These are phyloP conservation scores for Zygotorulaspora chibaensis DNA, from an alignment of 805 yeast species.

Conservation along the genomic window DNA sequence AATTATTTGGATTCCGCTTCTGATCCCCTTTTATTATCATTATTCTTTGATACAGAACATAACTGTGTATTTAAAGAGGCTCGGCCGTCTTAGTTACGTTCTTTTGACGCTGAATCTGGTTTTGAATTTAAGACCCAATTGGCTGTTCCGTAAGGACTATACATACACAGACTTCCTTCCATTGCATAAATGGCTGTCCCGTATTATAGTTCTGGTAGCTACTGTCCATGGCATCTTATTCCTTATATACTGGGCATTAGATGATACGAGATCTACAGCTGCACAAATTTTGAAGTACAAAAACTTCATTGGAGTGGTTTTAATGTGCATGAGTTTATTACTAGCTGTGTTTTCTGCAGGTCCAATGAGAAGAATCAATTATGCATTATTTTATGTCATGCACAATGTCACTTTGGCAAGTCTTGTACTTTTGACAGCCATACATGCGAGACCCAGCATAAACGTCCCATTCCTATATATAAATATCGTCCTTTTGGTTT, in stretches of 20 bases:
- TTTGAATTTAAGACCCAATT: conserved; percentile 54
- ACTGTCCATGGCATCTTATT: conserved; percentile 52
- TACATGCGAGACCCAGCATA: conserved; percentile 74
- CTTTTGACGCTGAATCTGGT: conserved; percentile 55
- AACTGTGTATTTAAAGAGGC: conserved; percentile 43
- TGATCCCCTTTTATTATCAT: conserved; percentile 34
- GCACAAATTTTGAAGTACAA: conserved; percentile 26
- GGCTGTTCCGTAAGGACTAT: conserved; percentile 40
- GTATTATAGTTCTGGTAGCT: conserved; percentile 46
- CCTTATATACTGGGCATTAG: conserved; percentile 44
- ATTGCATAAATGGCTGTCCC: conserved; percentile 69
- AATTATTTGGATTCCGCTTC: conserved; percentile 32
- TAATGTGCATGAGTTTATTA: conserved; percentile 35
- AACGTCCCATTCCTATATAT: conserved; percentile 32
- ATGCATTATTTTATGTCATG: conserved; percentile 49
- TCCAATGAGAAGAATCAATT: conserved; percentile 46
- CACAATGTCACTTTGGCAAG: conserved; percentile 52
- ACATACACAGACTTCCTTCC: conserved; percentile 50
- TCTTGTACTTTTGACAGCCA: conserved; percentile 42
- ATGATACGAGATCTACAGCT: conserved; percentile 36
- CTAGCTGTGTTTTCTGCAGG: conserved; percentile 46
- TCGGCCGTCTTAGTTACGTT: conserved; percentile 59
- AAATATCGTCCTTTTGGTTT: conserved; percentile 17
- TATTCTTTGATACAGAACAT: conserved; percentile 28
- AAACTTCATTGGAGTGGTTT: conserved; percentile 53